Base-by-base conservation (phyloP, 148 eudicot genomes). In the Suaeda aralocaspica region DNA sequence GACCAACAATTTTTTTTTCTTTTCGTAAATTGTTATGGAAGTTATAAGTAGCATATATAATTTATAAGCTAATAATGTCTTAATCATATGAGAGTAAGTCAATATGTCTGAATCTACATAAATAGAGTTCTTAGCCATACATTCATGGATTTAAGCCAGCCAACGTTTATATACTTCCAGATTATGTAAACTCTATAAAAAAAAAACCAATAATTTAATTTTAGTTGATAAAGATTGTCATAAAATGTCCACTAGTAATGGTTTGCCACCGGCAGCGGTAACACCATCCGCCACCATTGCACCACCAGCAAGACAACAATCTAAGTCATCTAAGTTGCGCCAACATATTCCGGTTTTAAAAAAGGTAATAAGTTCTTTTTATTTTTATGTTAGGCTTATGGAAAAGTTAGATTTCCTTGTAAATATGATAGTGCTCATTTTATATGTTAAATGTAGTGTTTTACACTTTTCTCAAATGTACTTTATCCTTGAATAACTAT, bases 281-380 rank as follows among this genome's bases (percentile, higher is more conserved):
- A 34, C 60, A 24, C 60, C 60, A 14, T 19, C n/a, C 16, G 31
- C 74, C n/a, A 10, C 75, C 50, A 6, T 12, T 36, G 24, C 24
- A 8, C 59, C 18, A 42, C 60, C 68, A 4, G 10, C 9, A 22
- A 24, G 21, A 21, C 25, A 2, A 9, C 59, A 6, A 7, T 29
- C 39, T 8, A 13, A 55, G 39, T 3, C 10, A 50, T 53, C 28
- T 24, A 72, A 25, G 28, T 24, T 22, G 10, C 3, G 10, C 41
- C 49, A n/a, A n/a, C n/a, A 34, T 9, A 24, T 34, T 52, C 16
- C 68, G 61, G 28, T 72, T 19, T 68, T 72, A 33, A 64, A 72
- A 41, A 72, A 72, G 75, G 75, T 72, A 52, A 3, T 52, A 21
- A 21, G 4, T 52, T 52, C 9, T 52, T 52, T 3, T 36, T 36